Evolutionary conservation across 495 filamentous ascomycete species (phyloP).

Genomic region (Neurospora sp.): DNA sequence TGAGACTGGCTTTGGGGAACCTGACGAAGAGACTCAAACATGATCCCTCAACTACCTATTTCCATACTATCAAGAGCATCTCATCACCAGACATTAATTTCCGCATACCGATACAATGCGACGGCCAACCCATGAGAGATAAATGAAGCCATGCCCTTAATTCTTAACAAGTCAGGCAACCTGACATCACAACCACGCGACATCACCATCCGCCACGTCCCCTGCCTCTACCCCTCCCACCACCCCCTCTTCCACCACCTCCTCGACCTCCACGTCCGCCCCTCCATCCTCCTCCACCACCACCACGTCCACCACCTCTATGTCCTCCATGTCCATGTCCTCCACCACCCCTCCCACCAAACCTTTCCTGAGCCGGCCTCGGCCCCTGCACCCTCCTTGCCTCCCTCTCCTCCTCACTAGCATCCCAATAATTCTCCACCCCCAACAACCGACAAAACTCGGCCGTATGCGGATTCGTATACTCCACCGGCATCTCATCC

Average conservation of each 20-base stretch:
- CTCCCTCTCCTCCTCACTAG: constrained; percentile 55
- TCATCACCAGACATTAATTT: neutral
- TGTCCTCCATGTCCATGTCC: constrained; percentile 25
- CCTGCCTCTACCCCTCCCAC: constrained; percentile 8
- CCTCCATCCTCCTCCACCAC: constrained; percentile 27
- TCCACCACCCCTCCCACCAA: constrained; percentile 18
- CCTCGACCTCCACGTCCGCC: constrained; percentile 22
- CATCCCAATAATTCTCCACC: constrained; percentile 67
- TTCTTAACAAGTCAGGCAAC: neutral
- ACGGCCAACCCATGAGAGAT: neutral
- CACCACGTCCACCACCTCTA: constrained; percentile 25
- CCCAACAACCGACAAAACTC: constrained; percentile 67
- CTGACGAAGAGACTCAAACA: neutral
- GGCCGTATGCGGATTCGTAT: constrained; percentile 71
- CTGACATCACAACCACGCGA: neutral
- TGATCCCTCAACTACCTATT: neutral
- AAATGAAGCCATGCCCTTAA: neutral
- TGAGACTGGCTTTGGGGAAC: neutral
- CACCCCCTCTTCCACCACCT: constrained; percentile 10
- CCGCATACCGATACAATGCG: no score
- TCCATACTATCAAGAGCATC: no score
- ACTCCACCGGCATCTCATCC: constrained; percentile 53
- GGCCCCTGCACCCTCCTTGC: constrained; percentile 38
- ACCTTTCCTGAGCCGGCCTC: constrained; percentile 22
- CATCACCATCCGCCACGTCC: neutral